Evolutionary conservation across 257 asterid genomes (phyloP), one percentile per base, ranked within the genome.

Genomic region (Solanum rostratum): DNA sequence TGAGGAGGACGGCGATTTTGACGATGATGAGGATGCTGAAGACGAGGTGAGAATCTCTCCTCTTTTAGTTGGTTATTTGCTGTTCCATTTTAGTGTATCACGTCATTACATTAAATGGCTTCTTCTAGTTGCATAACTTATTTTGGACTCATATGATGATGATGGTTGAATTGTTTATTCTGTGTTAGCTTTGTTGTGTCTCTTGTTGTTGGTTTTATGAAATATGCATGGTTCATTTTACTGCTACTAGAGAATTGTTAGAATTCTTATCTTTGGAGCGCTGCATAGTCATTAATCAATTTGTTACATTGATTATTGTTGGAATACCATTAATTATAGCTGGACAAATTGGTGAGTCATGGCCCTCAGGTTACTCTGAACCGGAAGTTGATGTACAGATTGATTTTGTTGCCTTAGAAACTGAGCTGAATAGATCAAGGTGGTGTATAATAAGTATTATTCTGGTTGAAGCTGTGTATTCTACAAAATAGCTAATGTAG

Each of bases 21-120:
- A 91, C 59, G 98, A 93, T 63, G 98, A 93, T 45, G 99, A 94
- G 50, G 97, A 93, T 30, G 92, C 90, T 19, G 96, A 94, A 50
- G 96, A 95, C 88, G 98, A 93, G 97, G 97, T 96, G 88, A 87
- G 20, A 66, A 59, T 45, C n/a, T 84, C 62, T 53, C 3, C 10
- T 55, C 7, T 29, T 68, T 60, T 30, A n/a, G 18, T 3, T 45
- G 52, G 55, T 30, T 37, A 20, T 29, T 3, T 63, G 10, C 24
- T 82, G 45, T 49, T 68, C 18, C 43, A 24, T 62, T 62, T 41
- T 43, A 1, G 11, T 46, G 85, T 41, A 11, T 29, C 33, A 81
- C 27, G 59, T 59, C 39, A 33, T 33, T 33, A 33, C 39, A 33
- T 33, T 80, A 2, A 11, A 79, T 53, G 49, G 27, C 29, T 69